Conservation (phyloP, 208 protist species). For the Trypanosoma rangeli region DNA sequence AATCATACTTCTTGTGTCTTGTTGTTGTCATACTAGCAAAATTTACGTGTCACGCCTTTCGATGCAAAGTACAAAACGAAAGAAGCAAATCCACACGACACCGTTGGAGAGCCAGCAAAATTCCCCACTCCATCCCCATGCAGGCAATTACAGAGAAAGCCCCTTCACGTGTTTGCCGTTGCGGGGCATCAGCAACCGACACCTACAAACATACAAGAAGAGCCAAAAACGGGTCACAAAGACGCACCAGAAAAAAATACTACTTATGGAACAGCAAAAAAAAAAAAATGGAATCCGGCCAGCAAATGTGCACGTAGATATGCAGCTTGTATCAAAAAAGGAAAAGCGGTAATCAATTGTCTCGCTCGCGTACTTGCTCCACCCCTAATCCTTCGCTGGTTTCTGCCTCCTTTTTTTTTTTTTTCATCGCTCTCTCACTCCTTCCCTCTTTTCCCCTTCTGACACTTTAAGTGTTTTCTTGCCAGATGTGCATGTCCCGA, state of each 20-base stretch:
- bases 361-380: slow-evolving; percentile 4
- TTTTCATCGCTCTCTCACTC: background rate
- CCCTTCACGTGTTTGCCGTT: background rate
- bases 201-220: background rate
- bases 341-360: background rate
- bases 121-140: too few relatives aligned
- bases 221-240: background rate
- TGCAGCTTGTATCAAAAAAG: background rate
- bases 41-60: too few relatives aligned
- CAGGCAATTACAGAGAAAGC: too few relatives aligned
- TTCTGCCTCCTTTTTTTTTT: slow-evolving; percentile 6
- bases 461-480: too few relatives aligned
- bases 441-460: background rate
- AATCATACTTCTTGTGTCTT: too few relatives aligned
- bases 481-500: too few relatives aligned
- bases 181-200: background rate
- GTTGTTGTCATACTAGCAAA: too few relatives aligned
- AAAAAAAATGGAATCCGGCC: slow-evolving; percentile 1
- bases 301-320: background rate
- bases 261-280: background rate
- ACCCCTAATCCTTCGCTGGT: background rate
- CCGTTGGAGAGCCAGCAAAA: too few relatives aligned
- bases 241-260: background rate
- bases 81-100: too few relatives aligned
- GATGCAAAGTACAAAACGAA: too few relatives aligned